Percentiles rank a stretch among this genome's conserved stretches.
Conservation (phyloP, 2,329 filamentous ascomycete genomes). For the Akanthomyces dipterigenus region DNA sequence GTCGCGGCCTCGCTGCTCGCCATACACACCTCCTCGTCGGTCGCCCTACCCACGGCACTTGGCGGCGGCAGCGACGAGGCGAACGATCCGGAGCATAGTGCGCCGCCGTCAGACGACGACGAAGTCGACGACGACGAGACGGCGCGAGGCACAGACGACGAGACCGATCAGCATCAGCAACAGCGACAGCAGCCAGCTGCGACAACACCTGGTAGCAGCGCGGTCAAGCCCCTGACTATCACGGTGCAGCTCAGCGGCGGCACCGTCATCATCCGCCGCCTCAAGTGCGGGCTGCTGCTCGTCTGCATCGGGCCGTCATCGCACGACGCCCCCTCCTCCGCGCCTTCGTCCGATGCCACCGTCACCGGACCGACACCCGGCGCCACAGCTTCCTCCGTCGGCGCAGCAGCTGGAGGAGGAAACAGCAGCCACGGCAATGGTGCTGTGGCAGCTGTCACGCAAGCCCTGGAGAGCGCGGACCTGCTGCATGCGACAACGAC, state of each 20-base stretch:
- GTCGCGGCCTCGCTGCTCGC: conserved; percentile 56
- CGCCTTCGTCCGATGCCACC: conserved; percentile 14
- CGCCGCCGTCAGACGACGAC: conserved; percentile 19
- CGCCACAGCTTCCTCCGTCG: background rate
- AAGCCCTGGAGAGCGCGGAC: conserved; percentile 27
- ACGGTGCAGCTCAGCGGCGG: conserved; percentile 53
- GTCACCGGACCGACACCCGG: background rate
- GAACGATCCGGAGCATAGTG: conserved; percentile 11
- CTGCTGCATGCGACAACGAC: background rate
- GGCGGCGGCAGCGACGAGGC: conserved; percentile 25
- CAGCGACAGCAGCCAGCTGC: background rate
- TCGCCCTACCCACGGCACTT: conserved; percentile 35
- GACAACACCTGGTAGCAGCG: conserved; percentile 8
- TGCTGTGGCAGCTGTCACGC: conserved; percentile 18
- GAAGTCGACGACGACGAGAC: conserved; percentile 18
- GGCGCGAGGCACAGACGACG: conserved; percentile 9
- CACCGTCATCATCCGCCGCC: conserved; percentile 51
- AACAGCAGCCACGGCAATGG: conserved; percentile 16
- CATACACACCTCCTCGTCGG: conserved; percentile 44
- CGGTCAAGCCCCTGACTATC: conserved; percentile 36
- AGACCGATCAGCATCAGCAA: background rate
- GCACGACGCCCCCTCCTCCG: conserved; percentile 15
- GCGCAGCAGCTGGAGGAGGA: background rate
- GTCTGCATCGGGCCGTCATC: conserved; percentile 49
- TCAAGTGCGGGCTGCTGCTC: conserved; percentile 55